Evolutionary conservation across 371 early-diverging fungal genomes (phyloP), one percentile per base, ranked within the genome.

Genomic region (Apophysomyces elegans): DNA sequence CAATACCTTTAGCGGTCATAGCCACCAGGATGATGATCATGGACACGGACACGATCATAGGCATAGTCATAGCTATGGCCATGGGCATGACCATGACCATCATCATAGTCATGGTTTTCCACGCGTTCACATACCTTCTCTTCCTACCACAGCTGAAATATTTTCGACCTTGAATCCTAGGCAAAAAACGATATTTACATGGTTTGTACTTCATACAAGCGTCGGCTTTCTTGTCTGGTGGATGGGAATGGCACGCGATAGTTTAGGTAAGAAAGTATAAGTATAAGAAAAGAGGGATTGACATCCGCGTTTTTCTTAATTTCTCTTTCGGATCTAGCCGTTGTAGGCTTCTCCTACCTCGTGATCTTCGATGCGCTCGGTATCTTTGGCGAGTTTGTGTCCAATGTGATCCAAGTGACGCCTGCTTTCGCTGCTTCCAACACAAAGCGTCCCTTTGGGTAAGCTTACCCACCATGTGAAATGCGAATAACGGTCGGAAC

Each of bases 131-230:
- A 72, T 71, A 32, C 66, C 68, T 12, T 79, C 77, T 54, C 69
- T 80, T 4, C 84, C 79, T 11, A 73, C 78, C 5, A 70, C 72
- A 72, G 61, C 72, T 4, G 67, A 75, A 18, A 77, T 86, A 4
- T 85, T 87, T 64, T 72, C 81, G 0, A 68, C 64, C 0, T 66
- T 89, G 13, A 64, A 72, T 60, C 83, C 88, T 9, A 74, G 65
- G 58, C 87, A 89, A 72, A 87, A 87, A 66, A 85, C 89, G 1
- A 71, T 86, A 56, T 87, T 89, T 59, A 84, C 86, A 0, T 87
- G 87, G 84, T 83, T 85, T 35, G 12, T 82, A 7, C 56, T 83
- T 14, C 87, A 89, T 56, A 47, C 69, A 4, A 36, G 65, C 8
- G 73, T 85, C 39, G 87, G 87, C 1, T 57, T 84, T 16, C 66